Percentiles rank a stretch among this genome's conserved stretches.
phyloP scores from a whole-genome alignment of 495 filamentous ascomycete genomes.

The Bacidia rubella region DNA sequence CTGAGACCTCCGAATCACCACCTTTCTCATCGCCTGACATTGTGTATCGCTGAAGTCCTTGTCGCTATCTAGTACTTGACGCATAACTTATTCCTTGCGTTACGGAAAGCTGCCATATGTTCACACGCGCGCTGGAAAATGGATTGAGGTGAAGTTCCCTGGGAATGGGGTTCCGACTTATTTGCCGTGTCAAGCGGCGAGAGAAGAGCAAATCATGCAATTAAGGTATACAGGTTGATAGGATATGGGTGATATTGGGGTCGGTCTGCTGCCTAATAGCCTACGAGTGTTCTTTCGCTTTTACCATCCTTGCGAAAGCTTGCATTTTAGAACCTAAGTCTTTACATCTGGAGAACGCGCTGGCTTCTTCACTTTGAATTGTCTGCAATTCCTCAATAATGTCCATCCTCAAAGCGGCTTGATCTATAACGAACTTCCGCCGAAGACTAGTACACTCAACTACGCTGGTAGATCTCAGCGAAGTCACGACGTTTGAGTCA shows the following conservation, averaged over 20 bases:
- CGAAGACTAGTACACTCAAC: conserved; percentile 11
- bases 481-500: conserved; percentile 9
- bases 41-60: too few relatives aligned
- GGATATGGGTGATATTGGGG: too few relatives aligned
- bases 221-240: too few relatives aligned
- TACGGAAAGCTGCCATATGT: too few relatives aligned
- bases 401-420: conserved; percentile 25
- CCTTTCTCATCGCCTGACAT: conserved; percentile 2
- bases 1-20: conserved; percentile 10
- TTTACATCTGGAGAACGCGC: conserved; percentile 32
- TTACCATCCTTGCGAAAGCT: conserved; percentile 30
- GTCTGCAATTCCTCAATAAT: conserved; percentile 33
- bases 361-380: conserved; percentile 30
- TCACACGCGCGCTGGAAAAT: too few relatives aligned
- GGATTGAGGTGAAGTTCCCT: too few relatives aligned
- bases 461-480: conserved; percentile 9
- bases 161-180: too few relatives aligned
- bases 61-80: too few relatives aligned
- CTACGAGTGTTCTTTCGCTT: neutral
- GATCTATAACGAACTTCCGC: conserved; percentile 22
- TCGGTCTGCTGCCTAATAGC: too few relatives aligned
- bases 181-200: too few relatives aligned
- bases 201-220: too few relatives aligned
- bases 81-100: too few relatives aligned
- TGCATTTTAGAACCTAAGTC: conserved; percentile 36